Evolutionary conservation across 225 moss, liverwort and hornwort genomes (phyloP).

Genomic region (Straminergon stramineum): DNA sequence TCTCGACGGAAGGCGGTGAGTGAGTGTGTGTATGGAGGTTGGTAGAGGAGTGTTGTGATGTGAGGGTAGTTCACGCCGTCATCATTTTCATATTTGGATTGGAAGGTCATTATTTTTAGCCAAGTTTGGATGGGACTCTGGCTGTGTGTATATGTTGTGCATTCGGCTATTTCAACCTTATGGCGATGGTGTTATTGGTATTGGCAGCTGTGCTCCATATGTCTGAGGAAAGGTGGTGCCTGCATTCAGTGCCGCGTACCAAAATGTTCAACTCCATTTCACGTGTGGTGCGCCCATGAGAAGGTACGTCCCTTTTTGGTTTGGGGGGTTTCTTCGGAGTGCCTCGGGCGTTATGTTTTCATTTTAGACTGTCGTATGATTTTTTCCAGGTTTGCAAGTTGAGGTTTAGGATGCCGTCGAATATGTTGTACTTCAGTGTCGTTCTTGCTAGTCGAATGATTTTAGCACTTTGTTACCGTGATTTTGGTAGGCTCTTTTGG

Average conservation of each 20-base stretch:
- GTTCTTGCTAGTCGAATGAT: neutral
- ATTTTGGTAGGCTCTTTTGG: neutral
- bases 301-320: constrained; percentile 33
- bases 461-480: neutral
- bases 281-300: constrained; percentile 93
- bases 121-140: neutral
- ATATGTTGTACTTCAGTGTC: neutral
- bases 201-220: constrained; percentile 78
- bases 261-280: constrained; percentile 73
- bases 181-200: neutral
- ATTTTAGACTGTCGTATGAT: neutral
- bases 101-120: neutral
- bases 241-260: constrained; percentile 88
- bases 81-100: neutral
- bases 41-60: neutral
- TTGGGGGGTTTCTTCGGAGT: neutral
- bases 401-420: neutral
- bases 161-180: neutral
- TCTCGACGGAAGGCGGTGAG: constrained; percentile 74
- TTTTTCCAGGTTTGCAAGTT: neutral
- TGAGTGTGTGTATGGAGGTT: neutral
- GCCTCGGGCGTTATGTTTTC: neutral
- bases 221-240: constrained; percentile 78
- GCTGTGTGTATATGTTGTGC: neutral
- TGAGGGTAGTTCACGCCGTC: neutral